phyloP scores from a whole-genome alignment of 176 grass and related monocot species.

The Avena sativa region DNA sequence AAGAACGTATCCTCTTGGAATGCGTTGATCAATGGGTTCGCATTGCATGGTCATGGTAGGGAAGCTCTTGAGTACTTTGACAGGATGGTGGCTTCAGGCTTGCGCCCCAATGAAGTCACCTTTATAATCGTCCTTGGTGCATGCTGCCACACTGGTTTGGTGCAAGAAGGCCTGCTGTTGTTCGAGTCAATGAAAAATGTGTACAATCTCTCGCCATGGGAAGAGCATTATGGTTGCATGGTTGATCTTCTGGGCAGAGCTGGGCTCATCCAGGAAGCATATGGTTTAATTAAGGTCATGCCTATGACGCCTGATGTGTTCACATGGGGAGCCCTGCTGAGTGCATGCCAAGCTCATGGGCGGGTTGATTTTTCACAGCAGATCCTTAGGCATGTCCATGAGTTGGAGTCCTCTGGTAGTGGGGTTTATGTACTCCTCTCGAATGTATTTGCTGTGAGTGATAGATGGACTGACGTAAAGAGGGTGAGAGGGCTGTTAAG shows the following conservation, averaged over 20 bases:
- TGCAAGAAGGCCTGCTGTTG: slow-evolving; percentile 44
- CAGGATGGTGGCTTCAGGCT: slow-evolving; percentile 44
- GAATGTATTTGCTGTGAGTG: slow-evolving; percentile 52
- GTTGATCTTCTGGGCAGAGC: slow-evolving; percentile 63
- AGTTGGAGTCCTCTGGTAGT: slow-evolving; percentile 45
- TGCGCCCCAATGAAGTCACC: slow-evolving; percentile 51
- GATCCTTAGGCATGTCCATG: slow-evolving; percentile 50
- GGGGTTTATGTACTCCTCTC: slow-evolving; percentile 58
- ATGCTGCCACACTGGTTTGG: slow-evolving; percentile 56
- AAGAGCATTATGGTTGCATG: slow-evolving; percentile 66
- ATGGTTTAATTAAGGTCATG: slow-evolving; percentile 47
- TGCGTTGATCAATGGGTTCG: slow-evolving; percentile 52
- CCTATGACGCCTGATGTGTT: slow-evolving; percentile 44
- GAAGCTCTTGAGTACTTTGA: slow-evolving; percentile 48
- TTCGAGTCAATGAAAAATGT: slow-evolving; percentile 48
- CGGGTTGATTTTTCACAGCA: slow-evolving; percentile 44
- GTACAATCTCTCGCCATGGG: slow-evolving; percentile 43
- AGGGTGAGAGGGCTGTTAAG: slow-evolving; percentile 48
- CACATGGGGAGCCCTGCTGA: slow-evolving; percentile 54
- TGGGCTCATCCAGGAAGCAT: slow-evolving; percentile 55
- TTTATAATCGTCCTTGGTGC: slow-evolving; percentile 47
- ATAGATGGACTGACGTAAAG: slow-evolving; percentile 54
- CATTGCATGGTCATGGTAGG: slow-evolving; percentile 46
- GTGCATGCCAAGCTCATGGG: slow-evolving; percentile 52
- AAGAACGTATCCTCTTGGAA: slow-evolving; percentile 67